These are phyloP conservation scores for Didymella pomorum DNA, from an alignment of 2,329 filamentous ascomycete genomes.

Conservation along the genomic window DNA sequence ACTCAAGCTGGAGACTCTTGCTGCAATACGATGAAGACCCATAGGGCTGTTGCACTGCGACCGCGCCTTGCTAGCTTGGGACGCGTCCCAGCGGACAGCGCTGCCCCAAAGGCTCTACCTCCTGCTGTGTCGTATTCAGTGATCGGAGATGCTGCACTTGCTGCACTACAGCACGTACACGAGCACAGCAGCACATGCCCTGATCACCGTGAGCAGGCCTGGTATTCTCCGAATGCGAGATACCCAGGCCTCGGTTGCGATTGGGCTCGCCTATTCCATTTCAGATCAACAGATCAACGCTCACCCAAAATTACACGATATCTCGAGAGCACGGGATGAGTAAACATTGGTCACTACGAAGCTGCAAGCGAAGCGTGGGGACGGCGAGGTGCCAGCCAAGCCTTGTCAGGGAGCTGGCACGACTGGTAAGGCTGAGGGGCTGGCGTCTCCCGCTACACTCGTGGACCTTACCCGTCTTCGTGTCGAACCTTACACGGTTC, in stretches of 20 bases:
- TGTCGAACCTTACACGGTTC: slow-evolving; percentile 23
- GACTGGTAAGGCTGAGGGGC: slow-evolving; percentile 34
- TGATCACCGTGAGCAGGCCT: slow-evolving; percentile 3
- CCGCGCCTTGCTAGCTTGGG: slow-evolving; percentile 11
- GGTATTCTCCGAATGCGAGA: slow-evolving; percentile 17
- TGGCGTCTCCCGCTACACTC: slow-evolving; percentile 26
- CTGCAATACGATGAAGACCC: slow-evolving; percentile 3
- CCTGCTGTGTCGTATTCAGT: slow-evolving; percentile 22
- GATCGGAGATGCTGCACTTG: slow-evolving; percentile 23
- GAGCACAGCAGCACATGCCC: slow-evolving; percentile 15
- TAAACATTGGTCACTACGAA: slow-evolving; percentile 10
- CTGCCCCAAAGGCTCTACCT: slow-evolving; percentile 9
- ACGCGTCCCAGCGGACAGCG: slow-evolving; percentile 4
- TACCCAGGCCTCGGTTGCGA: background rate
- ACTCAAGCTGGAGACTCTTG: background rate
- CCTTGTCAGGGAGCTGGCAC: slow-evolving; percentile 9
- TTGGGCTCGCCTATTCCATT: slow-evolving; percentile 5
- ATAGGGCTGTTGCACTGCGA: slow-evolving; percentile 15
- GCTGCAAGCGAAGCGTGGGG: slow-evolving; percentile 26
- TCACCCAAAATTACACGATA: background rate
- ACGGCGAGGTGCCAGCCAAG: slow-evolving; percentile 15
- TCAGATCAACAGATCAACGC: slow-evolving; percentile 10
- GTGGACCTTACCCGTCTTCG: slow-evolving; percentile 19
- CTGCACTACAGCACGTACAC: slow-evolving; percentile 14
- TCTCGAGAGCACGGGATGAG: background rate